Evolutionary conservation across 2,329 filamentous ascomycete species (phyloP).

Genomic region (Fusarium mundagurra): DNA sequence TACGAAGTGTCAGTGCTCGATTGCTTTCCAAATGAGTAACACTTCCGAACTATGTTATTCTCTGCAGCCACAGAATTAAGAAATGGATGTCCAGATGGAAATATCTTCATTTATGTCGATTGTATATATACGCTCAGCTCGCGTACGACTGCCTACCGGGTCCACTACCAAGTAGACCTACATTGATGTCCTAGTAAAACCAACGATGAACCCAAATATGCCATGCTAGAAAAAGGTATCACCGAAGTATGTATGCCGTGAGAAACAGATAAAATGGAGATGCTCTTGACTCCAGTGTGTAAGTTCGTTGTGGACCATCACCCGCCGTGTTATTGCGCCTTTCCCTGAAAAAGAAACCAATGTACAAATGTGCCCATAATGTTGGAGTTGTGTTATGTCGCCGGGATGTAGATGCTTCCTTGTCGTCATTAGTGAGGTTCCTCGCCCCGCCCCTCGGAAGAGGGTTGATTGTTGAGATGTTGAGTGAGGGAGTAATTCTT

Average conservation of each 20-base stretch:
- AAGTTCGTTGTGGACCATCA: constrained; percentile 32
- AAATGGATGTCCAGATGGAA: background rate
- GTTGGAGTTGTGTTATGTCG: constrained; percentile 28
- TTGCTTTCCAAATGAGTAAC: background rate
- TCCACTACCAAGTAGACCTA: constrained; percentile 4
- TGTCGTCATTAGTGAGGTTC: constrained; percentile 39
- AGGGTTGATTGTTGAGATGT: constrained; percentile 4
- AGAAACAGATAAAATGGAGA: constrained; percentile 27
- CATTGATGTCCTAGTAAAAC: constrained; percentile 1
- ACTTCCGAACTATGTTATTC: background rate
- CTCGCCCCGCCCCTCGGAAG: constrained; percentile 2
- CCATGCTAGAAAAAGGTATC: constrained; percentile 38
- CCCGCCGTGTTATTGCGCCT: constrained; percentile 40
- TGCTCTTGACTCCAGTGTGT: constrained; percentile 37
- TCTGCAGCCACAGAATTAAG: background rate
- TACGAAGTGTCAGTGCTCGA: background rate
- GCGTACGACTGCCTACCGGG: background rate
- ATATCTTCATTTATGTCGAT: constrained; percentile 23
- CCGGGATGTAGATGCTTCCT: constrained; percentile 26
- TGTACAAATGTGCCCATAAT: constrained; percentile 28
- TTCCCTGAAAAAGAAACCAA: constrained; percentile 21
- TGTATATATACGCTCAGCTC: constrained; percentile 13
- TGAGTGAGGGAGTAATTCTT: constrained; percentile 14
- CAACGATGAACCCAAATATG: constrained; percentile 26
- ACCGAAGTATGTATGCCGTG: constrained; percentile 37